Evolutionary conservation across 1,284 basidiomycete genomes (phyloP).

Genomic region (Ustilago lituana): DNA sequence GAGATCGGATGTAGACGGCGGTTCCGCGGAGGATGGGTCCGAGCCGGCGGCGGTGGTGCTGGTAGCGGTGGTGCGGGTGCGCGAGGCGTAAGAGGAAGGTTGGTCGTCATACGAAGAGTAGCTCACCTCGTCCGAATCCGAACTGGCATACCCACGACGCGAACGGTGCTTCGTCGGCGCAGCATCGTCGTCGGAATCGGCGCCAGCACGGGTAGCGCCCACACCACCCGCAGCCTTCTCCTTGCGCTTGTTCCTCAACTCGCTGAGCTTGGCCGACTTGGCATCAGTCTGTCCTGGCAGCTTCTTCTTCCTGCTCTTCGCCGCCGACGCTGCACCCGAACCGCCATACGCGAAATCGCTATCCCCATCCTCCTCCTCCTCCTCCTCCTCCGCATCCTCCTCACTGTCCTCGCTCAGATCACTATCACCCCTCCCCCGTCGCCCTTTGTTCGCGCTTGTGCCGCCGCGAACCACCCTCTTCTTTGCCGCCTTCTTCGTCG

Average conservation of each 20-base stretch:
- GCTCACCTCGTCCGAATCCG: slow-evolving; percentile 3
- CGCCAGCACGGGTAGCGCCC: slow-evolving; percentile 9
- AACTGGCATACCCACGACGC: slow-evolving; percentile 7
- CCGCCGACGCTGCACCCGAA: slow-evolving; percentile 77
- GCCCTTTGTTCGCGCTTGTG: too few relatives aligned
- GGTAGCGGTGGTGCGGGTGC: not conserved
- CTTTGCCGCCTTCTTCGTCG: slow-evolving; percentile 30
- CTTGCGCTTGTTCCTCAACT: slow-evolving; percentile 50
- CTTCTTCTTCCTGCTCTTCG: slow-evolving; percentile 85
- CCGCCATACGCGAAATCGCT: slow-evolving; percentile 67
- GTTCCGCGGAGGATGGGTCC: too few relatives aligned
- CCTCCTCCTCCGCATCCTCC: slow-evolving; percentile 72
- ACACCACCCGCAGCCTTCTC: slow-evolving; percentile 48
- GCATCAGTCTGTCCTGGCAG: slow-evolving; percentile 51
- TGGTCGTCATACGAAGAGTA: slow-evolving; percentile 54
- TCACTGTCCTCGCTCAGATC: slow-evolving; percentile 68
- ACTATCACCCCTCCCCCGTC: slow-evolving; percentile 11
- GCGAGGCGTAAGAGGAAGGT: too few relatives aligned
- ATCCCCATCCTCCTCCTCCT: slow-evolving; percentile 78
- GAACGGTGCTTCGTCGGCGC: slow-evolving; percentile 5
- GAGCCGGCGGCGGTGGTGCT: too few relatives aligned
- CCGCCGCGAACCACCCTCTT: slow-evolving; percentile 21
- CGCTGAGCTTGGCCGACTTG: slow-evolving; percentile 53
- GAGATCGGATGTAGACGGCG: slow-evolving; percentile 73
- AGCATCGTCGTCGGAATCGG: slow-evolving; percentile 40